Evolutionary conservation across 1,139 yeast genomes (phyloP).

Genomic region (Blastobotrys illinoisensis): DNA sequence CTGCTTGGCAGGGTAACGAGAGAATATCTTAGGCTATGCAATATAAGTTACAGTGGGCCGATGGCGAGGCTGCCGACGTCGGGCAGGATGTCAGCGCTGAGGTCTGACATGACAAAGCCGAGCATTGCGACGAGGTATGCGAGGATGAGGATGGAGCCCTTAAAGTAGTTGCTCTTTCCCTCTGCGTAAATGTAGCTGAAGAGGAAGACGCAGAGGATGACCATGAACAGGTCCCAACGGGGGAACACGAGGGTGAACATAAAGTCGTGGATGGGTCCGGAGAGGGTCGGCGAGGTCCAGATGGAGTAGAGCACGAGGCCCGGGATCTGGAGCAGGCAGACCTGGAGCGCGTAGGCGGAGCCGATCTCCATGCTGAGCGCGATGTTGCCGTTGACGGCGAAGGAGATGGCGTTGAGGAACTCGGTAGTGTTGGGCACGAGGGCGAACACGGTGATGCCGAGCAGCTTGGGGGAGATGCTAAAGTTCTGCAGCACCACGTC

Average conservation of each 20-base stretch:
- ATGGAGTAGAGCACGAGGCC: conserved; percentile 78
- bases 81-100: not conserved
- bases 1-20: too few relatives aligned
- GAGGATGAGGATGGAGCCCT: conserved; percentile 83
- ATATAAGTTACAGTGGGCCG: not conserved
- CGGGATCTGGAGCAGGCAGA: conserved; percentile 91
- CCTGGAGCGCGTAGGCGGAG: conserved; percentile 94
- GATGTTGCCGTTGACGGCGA: conserved; percentile 93
- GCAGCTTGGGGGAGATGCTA: conserved; percentile 80
- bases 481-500: conserved; percentile 75
- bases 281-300: conserved; percentile 32
- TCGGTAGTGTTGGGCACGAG: conserved; percentile 96
- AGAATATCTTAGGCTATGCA: too few relatives aligned
- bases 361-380: conserved; percentile 94
- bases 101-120: conserved; percentile 70
- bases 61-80: not conserved
- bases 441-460: conserved; percentile 92
- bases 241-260: conserved; percentile 88
- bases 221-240: conserved; percentile 89
- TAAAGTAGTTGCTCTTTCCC: conserved; percentile 93
- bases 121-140: conserved; percentile 69
- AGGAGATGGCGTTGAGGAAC: conserved; percentile 92
- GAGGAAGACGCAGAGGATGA: conserved; percentile 77
- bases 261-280: conserved; percentile 34
- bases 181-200: conserved; percentile 94